A percentile compares a stretch with the other conserved stretches of the same genome.
These are phyloP conservation scores for Dendrobium officinale DNA, from an alignment of 106 monocot genomes.

Conservation along the genomic window DNA sequence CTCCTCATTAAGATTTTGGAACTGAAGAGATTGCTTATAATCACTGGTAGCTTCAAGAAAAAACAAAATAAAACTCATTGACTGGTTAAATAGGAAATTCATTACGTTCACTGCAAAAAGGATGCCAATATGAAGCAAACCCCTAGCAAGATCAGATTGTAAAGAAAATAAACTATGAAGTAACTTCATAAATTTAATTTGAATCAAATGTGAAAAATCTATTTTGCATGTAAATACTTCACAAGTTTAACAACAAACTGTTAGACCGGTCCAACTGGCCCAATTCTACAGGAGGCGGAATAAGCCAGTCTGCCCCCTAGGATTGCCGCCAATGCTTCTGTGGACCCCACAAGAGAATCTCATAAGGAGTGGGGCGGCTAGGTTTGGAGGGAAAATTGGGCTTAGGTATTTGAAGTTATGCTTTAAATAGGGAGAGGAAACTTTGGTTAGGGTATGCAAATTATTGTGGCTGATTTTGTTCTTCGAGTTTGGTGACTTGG, in stretches of 20 bases:
- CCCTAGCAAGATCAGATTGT: neutral
- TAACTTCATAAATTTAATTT: neutral
- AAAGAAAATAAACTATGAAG: neutral
- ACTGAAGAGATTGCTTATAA: constrained; percentile 82
- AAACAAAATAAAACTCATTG: constrained; percentile 7
- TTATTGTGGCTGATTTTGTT: no score
- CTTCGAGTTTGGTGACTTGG: no score
- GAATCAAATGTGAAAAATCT: neutral
- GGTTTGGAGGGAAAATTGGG: no score
- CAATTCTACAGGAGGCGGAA: no score
- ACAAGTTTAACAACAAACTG: neutral
- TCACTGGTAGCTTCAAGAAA: constrained; percentile 63
- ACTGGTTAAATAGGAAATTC: neutral
- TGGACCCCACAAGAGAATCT: no score
- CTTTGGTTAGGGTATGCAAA: no score
- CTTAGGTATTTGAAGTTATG: no score
- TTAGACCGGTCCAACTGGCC: no score
- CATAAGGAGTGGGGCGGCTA: no score
- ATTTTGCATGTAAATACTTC: neutral
- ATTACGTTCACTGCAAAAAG: neutral
- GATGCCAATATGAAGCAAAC: neutral
- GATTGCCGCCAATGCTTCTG: no score
- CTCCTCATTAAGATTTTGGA: constrained; percentile 81
- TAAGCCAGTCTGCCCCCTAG: no score
- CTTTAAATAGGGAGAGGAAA: no score